A percentile compares a stretch with the other conserved stretches of the same genome.
phyloP scores from a whole-genome alignment of 257 asterid species.

The Nyctanthes arbortristis region DNA sequence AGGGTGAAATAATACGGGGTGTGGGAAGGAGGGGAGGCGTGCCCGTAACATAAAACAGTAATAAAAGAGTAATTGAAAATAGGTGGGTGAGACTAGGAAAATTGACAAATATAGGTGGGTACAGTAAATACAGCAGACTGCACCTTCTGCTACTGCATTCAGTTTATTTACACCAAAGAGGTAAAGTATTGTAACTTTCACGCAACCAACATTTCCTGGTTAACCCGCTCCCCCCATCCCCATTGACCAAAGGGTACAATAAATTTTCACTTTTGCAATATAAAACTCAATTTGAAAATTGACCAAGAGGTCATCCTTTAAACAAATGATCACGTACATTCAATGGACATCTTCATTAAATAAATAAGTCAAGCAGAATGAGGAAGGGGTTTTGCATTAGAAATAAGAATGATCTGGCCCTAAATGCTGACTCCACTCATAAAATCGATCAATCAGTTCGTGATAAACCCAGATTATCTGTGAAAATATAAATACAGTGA shows the following conservation, averaged over 20 bases:
- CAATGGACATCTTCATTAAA: too few species aligned
- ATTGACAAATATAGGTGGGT: slow-evolving; percentile 59
- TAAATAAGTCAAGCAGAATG: too few species aligned
- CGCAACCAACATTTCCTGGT: slow-evolving; percentile 33
- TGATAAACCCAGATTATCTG: too few species aligned
- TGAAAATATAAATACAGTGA: too few species aligned
- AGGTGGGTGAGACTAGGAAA: slow-evolving; percentile 30
- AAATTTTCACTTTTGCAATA: background rate
- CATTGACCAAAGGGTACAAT: background rate
- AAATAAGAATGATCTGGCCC: too few species aligned
- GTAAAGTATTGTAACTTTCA: slow-evolving; percentile 39
- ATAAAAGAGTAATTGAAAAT: background rate
- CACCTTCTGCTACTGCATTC: slow-evolving; percentile 32
- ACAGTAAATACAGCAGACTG: slow-evolving; percentile 53
- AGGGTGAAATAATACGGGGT: background rate
- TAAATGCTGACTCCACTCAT: too few species aligned
- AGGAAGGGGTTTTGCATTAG: too few species aligned
- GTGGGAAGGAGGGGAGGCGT: background rate
- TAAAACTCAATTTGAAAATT: too few species aligned
- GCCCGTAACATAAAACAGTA: slow-evolving; percentile 2
- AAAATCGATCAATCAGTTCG: too few species aligned
- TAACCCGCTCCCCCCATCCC: slow-evolving; percentile 2
- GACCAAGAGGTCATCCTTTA: too few species aligned
- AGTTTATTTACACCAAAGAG: slow-evolving; percentile 33
- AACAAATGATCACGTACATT: too few species aligned